A percentile compares a stretch with the other conserved stretches of the same genome.
phyloP scores from a whole-genome alignment of 2,329 filamentous ascomycete species.

The Diatrype stigma region DNA sequence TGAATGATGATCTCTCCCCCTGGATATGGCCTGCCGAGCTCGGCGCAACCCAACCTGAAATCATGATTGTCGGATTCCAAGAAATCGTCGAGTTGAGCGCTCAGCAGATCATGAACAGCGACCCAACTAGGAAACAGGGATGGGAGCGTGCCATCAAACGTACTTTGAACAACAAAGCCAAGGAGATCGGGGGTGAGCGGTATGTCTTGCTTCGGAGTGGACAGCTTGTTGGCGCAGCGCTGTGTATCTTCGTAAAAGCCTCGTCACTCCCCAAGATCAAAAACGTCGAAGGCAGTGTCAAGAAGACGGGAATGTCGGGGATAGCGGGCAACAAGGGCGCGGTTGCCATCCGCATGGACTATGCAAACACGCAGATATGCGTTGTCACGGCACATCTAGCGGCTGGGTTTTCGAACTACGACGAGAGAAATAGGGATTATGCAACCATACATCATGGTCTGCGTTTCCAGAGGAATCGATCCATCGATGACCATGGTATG shows the following conservation, averaged over 20 bases:
- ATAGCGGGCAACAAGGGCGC: constrained; percentile 98
- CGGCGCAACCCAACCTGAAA: constrained; percentile 67
- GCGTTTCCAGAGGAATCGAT: constrained; percentile 83
- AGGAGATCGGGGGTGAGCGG: constrained; percentile 61
- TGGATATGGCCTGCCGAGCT: constrained; percentile 72
- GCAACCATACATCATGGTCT: constrained; percentile 81
- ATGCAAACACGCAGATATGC: constrained; percentile 86
- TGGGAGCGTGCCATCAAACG: constrained; percentile 82
- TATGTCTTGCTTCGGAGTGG: constrained; percentile 90
- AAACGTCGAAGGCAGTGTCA: constrained; percentile 93
- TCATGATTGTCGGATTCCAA: constrained; percentile 90
- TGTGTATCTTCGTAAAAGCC: constrained; percentile 85
- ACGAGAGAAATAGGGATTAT: constrained; percentile 92
- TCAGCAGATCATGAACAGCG: constrained; percentile 98
- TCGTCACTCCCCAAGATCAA: constrained; percentile 78
- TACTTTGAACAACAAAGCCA: constrained; percentile 70
- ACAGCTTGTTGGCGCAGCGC: constrained; percentile 87
- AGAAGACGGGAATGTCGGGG: constrained; percentile 90
- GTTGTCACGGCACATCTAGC: constrained; percentile 96
- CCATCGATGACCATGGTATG: constrained; percentile 83
- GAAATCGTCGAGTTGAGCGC: constrained; percentile 98
- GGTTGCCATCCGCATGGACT: constrained; percentile 93
- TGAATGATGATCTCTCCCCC: constrained; percentile 72
- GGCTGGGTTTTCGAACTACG: constrained; percentile 93
- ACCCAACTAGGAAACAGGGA: constrained; percentile 75